These are phyloP conservation scores for Neurospora sp. DNA, from an alignment of 495 filamentous ascomycete species.

Conservation along the genomic window DNA sequence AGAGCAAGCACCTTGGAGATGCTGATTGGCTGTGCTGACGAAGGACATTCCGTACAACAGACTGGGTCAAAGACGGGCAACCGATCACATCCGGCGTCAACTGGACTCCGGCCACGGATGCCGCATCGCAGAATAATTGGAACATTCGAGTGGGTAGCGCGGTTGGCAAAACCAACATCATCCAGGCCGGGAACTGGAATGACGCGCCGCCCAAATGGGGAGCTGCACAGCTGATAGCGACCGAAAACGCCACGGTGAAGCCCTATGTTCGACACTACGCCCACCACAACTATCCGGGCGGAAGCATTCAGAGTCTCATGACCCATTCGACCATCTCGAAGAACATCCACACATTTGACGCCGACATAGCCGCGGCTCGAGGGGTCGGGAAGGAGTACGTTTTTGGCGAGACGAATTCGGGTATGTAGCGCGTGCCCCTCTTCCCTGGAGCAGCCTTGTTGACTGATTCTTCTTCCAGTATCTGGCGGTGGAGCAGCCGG, in stretches of 20 bases:
- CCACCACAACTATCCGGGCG: slow-evolving; percentile 53
- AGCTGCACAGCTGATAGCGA: slow-evolving; percentile 38
- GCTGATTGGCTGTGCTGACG: slow-evolving; percentile 1
- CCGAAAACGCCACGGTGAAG: slow-evolving; percentile 36
- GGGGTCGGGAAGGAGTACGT: slow-evolving; percentile 41
- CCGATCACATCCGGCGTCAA: slow-evolving; percentile 40
- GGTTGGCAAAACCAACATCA: slow-evolving; percentile 32
- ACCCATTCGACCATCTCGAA: slow-evolving; percentile 30
- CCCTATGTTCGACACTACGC: slow-evolving; percentile 44
- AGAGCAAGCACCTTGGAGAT: slow-evolving; percentile 10
- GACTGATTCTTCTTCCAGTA: slow-evolving; percentile 12
- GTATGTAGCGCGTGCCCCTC: slow-evolving; percentile 14
- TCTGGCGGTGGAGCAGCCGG: slow-evolving; percentile 39
- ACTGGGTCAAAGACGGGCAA: slow-evolving; percentile 33
- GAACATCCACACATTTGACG: slow-evolving; percentile 38
- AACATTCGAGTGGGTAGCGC: slow-evolving; percentile 41
- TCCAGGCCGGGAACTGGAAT: slow-evolving; percentile 52
- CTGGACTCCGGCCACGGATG: slow-evolving; percentile 45
- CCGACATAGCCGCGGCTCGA: slow-evolving; percentile 39
- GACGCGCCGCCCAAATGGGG: slow-evolving; percentile 41
- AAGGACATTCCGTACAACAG: slow-evolving; percentile 7
- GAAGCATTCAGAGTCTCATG: slow-evolving; percentile 40
- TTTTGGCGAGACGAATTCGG: slow-evolving; percentile 51
- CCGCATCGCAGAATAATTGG: slow-evolving; percentile 46
- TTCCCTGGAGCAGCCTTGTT: background rate